phyloP scores from a whole-genome alignment of 2,329 filamentous ascomycete species.

The Penicillium sp. region DNA sequence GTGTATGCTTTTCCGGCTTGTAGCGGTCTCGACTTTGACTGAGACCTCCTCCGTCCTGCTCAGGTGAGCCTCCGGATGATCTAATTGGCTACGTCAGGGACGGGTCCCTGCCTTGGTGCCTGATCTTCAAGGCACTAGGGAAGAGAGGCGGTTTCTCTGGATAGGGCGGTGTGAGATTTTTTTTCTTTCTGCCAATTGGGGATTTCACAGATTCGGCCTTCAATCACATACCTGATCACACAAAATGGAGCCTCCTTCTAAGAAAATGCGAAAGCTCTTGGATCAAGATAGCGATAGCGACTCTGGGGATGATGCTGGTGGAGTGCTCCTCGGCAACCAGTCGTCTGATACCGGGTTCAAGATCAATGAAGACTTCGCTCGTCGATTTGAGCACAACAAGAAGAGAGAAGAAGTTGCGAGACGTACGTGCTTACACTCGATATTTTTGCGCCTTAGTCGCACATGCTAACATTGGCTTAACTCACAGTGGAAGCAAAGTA shows the following conservation, averaged over 20 bases:
- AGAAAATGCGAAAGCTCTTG: conserved; percentile 42
- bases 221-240: conserved; percentile 3
- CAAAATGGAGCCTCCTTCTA: conserved; percentile 45
- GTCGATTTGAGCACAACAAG: conserved; percentile 93
- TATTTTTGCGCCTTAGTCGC: not conserved
- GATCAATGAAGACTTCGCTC: conserved; percentile 88
- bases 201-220: conserved; percentile 9
- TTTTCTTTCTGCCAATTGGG: conserved; percentile 34
- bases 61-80: conserved; percentile 24
- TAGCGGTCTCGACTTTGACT: conserved; percentile 17
- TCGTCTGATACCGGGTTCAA: conserved; percentile 57
- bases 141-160: not conserved
- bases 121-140: conserved; percentile 3
- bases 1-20: conserved; percentile 15
- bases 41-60: conserved; percentile 15
- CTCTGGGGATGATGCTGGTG: conserved; percentile 42
- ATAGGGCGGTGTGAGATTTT: conserved; percentile 31
- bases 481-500: conserved; percentile 83
- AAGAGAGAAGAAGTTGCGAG: conserved; percentile 81
- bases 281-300: conserved; percentile 44
- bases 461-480: conserved; percentile 5
- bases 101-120: conserved; percentile 11
- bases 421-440: conserved; percentile 32
- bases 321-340: conserved; percentile 36
- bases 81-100: conserved; percentile 41